Conservation (phyloP, 768 basidiomycete species). For the Plicaturopsis crispa region DNA sequence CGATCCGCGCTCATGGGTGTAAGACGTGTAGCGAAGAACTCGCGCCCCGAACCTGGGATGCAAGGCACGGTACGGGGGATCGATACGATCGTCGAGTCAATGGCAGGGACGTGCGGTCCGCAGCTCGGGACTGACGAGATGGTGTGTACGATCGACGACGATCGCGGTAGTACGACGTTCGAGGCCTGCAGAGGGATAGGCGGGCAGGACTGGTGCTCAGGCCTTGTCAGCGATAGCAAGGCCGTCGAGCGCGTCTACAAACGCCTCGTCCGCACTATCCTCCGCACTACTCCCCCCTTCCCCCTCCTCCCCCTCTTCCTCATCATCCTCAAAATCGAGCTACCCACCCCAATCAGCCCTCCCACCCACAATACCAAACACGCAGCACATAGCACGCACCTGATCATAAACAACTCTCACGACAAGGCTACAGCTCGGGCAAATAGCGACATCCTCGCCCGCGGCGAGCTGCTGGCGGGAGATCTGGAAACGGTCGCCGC, state of each 20-base stretch:
- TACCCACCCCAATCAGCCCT: conserved; percentile 18
- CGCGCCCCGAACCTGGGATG: no score
- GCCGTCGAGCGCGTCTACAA: conserved; percentile 64
- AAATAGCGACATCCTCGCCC: conserved; percentile 91
- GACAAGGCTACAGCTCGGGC: conserved; percentile 92
- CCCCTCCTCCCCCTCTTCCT: conserved; percentile 35
- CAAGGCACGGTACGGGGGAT: no score
- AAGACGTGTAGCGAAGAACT: no score
- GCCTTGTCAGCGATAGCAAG: conserved; percentile 35
- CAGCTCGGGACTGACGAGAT: no score
- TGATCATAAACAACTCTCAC: conserved; percentile 94
- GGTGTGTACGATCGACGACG: no score
- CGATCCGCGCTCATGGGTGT: no score
- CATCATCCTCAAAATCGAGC: conserved; percentile 82
- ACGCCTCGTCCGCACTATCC: conserved; percentile 35
- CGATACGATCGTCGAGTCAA: no score
- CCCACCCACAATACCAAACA: conserved; percentile 3
- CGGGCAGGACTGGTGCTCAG: neutral
- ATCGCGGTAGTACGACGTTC: no score
- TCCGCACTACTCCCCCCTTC: conserved; percentile 28
- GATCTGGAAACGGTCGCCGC: conserved; percentile 97
- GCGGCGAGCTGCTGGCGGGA: conserved; percentile 74
- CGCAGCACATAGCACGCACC: conserved; percentile 40
- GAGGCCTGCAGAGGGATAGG: no score
- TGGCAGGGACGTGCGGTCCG: no score